Base-by-base conservation (phyloP, 352 stramenopile species). In the Phytophthora capsici region DNA sequence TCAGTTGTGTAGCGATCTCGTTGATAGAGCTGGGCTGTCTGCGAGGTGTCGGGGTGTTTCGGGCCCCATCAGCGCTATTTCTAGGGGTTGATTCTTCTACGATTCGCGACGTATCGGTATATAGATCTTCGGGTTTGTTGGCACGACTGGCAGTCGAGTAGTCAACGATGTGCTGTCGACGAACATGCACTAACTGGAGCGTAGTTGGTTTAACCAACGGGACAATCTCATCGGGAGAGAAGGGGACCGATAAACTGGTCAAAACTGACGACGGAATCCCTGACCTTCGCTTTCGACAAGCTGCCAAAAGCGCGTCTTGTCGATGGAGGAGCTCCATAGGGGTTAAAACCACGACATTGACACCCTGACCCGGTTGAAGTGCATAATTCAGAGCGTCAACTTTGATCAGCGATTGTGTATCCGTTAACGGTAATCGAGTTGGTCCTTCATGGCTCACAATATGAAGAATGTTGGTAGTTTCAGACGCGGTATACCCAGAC, bases 251-350 rank as follows among this genome's bases (percentile, higher is more conserved):
- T n/a, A n/a, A n/a, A n/a, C n/a, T n/a, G n/a, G n/a, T n/a, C n/a
- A n/a, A n/a, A n/a, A n/a, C n/a, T n/a, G n/a, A n/a, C n/a, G n/a
- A n/a, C n/a, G n/a, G 54, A 28, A 62, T 25, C 8, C 41, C 54
- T 2, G 41, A 5, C 9, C 34, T 37, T 4, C 43, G 28, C 43
- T 38, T 62, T 12, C 43, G 43, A 37, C 56, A 63, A 6, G 45
- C 12, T 20, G 14, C 44, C 2, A 57, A 3, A 4, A 57, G 10
- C 1, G 36, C 16, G 12, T 51, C 16, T 51, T 64, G 45, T 34
- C 51, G 46, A 13, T 50, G 45, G 17, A 57, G 56, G 7, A 64
- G 56, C 23, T 64, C 56, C 36, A 51, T 50, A 14, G 56, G 46
- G 17, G n/a, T 52, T 40, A 64, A 25, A 13, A n/a, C 45, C 19